These are phyloP conservation scores for Puccinia hordei DNA, from an alignment of 1,284 basidiomycete species.

Conservation along the genomic window DNA sequence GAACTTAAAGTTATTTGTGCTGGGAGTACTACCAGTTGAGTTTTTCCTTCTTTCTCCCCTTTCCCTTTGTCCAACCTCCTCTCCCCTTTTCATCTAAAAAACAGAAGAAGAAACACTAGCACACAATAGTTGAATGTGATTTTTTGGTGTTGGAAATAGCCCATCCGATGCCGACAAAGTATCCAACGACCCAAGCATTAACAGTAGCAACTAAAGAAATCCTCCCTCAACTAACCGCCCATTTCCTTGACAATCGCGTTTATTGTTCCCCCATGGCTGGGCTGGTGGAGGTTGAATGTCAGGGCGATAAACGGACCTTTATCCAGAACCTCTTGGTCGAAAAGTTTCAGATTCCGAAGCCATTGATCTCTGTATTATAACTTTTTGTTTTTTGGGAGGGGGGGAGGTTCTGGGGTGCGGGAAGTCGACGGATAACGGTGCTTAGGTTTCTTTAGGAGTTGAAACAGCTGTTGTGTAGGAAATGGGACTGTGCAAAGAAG, in stretches of 20 bases:
- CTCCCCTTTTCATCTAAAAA: too few relatives aligned
- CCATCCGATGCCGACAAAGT: background rate
- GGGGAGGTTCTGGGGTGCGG: background rate
- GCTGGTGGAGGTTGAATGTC: constrained; percentile 21
- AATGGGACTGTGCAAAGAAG: too few relatives aligned
- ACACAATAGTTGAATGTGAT: too few relatives aligned
- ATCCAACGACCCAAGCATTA: background rate
- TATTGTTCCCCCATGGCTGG: background rate
- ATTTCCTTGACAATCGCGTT: too few relatives aligned
- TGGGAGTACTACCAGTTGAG: constrained; percentile 40
- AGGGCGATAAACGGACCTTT: constrained; percentile 35
- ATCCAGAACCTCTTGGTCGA: background rate
- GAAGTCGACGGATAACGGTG: too few relatives aligned
- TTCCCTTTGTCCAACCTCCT: too few relatives aligned
- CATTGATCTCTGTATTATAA: background rate
- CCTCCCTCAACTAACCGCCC: background rate
- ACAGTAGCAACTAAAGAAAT: background rate
- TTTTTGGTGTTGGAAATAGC: too few relatives aligned
- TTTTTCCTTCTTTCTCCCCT: constrained; percentile 3
- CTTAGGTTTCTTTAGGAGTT: too few relatives aligned
- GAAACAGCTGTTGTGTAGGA: too few relatives aligned
- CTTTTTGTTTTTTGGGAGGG: background rate
- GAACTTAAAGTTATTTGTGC: constrained; percentile 27
- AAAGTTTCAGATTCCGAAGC: background rate
- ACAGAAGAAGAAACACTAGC: too few relatives aligned